Evolutionary conservation across 768 basidiomycete species (phyloP).

Genomic region (Termitomyces sp.): DNA sequence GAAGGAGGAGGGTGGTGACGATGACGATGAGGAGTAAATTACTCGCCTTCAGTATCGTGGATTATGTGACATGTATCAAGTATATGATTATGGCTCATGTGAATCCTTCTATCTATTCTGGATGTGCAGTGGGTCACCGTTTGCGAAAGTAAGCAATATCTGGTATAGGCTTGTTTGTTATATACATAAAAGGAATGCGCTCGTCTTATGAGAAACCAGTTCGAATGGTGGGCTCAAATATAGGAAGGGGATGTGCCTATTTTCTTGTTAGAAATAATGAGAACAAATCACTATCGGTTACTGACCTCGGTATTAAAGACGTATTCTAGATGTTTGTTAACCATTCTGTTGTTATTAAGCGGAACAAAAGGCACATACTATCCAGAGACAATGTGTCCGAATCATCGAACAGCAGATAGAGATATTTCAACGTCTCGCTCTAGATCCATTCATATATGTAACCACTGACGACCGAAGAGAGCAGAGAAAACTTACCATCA

Average conservation of each 20-base stretch:
- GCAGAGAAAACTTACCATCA: constrained; percentile 51
- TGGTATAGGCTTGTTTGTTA: too few relatives aligned
- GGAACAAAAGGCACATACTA: constrained; percentile 39
- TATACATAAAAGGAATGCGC: too few relatives aligned
- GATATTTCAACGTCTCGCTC: constrained; percentile 90
- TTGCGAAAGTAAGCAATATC: not conserved
- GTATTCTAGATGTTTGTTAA: constrained; percentile 42
- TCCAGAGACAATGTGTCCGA: constrained; percentile 64
- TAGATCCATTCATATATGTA: constrained; percentile 18
- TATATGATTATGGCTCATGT: constrained; percentile 18
- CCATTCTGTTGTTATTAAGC: not conserved
- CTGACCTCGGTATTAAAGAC: constrained; percentile 90
- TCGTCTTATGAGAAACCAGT: constrained; percentile 26
- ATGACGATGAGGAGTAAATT: constrained; percentile 82
- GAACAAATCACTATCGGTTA: not conserved
- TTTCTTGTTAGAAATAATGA: not conserved
- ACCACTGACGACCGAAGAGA: not conserved
- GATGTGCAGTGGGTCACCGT: not conserved
- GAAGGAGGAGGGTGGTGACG: constrained; percentile 86
- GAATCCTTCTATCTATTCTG: not conserved
- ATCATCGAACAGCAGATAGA: constrained; percentile 84
- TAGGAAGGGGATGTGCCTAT: constrained; percentile 30
- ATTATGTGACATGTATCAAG: constrained; percentile 13
- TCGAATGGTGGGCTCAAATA: constrained; percentile 24
- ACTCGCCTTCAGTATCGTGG: constrained; percentile 2